Evolutionary conservation across 257 asterid species (phyloP), one percentile per base, ranked within the genome.

Genomic region (Solanum dulcamara): DNA sequence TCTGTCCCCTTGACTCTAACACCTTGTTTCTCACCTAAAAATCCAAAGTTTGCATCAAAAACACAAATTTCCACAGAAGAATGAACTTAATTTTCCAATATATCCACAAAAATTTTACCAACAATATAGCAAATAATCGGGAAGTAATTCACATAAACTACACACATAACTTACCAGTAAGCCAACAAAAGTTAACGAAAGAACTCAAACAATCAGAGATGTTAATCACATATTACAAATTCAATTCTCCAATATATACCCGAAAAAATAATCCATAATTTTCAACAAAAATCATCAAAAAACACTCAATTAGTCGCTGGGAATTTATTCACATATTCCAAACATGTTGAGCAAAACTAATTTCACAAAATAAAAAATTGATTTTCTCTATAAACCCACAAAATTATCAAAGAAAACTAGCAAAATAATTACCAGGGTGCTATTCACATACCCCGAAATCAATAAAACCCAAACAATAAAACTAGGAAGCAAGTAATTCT

Each of bases 1-100:
- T 88, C 42, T 93, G 92, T 75, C 98, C 99, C 89, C 96, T 93
- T 24, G 99, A 97, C 88, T 91, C 98, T 90, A 97, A 89, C 26
- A 97, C 99, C 92, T 92, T 97, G 86, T 80, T 92, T 87, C 95
- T 92, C 88, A 97, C 97, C 99, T 96, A 84, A 83, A 86, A 6
- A 83, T 83, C 50, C 81, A 86, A 46, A 53, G 20, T 64, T 24
- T 62, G 48, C 53, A 48, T 30, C 6, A 53, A 81, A 64, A 51
- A 83, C 55, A 68, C 44, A 50, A 48, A 74, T 71, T 24, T 57
- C 75, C 80, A 84, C 53, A 80, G 33, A 57, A 70, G 83, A 48
- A 28, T 79, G 62, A 85, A 42, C 81, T 57, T 28, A 28, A 8
- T 30, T 77, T 77, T 2, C 64, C 40, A 46, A 48, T 4, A 48